These are phyloP conservation scores for Fragilaria radians DNA, from an alignment of 108 stramenopile genomes.

Conservation along the genomic window DNA sequence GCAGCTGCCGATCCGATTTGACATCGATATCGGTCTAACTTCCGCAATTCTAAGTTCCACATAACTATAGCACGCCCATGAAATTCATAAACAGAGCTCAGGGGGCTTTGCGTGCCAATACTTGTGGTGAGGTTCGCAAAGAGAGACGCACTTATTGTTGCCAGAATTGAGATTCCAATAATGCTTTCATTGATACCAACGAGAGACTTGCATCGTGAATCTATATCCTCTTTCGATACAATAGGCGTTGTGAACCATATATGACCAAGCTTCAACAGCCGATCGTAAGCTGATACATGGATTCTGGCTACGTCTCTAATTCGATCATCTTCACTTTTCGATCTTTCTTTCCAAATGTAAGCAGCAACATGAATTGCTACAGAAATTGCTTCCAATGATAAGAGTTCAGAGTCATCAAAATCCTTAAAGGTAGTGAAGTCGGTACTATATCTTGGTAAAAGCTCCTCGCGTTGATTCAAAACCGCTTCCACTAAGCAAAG, in stretches of 20 bases:
- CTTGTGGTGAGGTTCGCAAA: neutral
- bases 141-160: neutral
- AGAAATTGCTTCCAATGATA: constrained; percentile 14
- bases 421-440: neutral
- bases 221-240: neutral
- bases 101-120: neutral
- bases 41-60: constrained; percentile 5
- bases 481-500: constrained; percentile 62
- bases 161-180: neutral
- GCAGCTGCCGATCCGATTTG: neutral
- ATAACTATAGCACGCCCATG: neutral
- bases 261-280: constrained; percentile 11
- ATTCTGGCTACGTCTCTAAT: constrained; percentile 50
- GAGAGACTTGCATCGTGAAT: neutral
- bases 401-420: neutral
- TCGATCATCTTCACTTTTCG: constrained; percentile 39
- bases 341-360: constrained; percentile 36
- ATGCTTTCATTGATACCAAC: neutral
- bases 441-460: neutral
- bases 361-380: constrained; percentile 27
- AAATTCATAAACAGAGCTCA: neutral
- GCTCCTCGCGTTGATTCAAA: constrained; percentile 13
- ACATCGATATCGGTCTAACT: constrained; percentile 2
- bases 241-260: constrained; percentile 8
- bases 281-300: constrained; percentile 38